Evolutionary conservation across 306 rosid genomes (phyloP).

Genomic region (Trifolium dubium): DNA sequence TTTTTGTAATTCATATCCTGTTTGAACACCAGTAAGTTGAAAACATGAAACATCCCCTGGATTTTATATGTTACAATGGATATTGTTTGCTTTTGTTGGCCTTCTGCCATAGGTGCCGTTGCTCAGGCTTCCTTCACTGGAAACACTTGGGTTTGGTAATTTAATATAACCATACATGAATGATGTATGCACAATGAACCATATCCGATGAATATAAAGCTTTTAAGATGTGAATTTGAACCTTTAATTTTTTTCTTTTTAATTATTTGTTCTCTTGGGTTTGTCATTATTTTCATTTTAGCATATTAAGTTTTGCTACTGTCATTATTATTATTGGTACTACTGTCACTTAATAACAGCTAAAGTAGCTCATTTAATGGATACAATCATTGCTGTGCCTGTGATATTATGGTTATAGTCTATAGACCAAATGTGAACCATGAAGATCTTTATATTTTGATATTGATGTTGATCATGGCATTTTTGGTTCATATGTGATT

Average conservation of each 20-base stretch:
- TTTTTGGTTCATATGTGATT: not conserved
- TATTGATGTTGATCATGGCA: constrained; percentile 1
- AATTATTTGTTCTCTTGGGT: not conserved
- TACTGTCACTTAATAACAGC: not conserved
- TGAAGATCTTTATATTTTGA: constrained; percentile 31
- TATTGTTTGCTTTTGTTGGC: constrained; percentile 8
- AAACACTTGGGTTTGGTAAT: constrained; percentile 12
- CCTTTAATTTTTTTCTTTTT: not conserved
- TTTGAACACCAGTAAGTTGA: constrained; percentile 5
- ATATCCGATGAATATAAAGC: constrained; percentile 11
- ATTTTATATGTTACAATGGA: not conserved
- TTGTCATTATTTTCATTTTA: constrained; percentile 17
- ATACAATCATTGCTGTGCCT: constrained; percentile 7
- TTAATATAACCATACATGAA: constrained; percentile 14
- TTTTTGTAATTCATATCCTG: constrained; percentile 4
- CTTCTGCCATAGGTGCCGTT: constrained; percentile 7
- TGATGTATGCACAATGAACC: not conserved
- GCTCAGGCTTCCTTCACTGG: not conserved
- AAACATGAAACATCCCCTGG: constrained; percentile 3
- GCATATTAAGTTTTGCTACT: not conserved
- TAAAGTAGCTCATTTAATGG: constrained; percentile 5
- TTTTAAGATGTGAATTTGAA: not conserved
- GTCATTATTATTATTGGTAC: not conserved
- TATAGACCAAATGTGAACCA: not conserved
- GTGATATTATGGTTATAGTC: not conserved